phyloP scores from a whole-genome alignment of 1,284 basidiomycete species.

The Malassezia caprae region DNA sequence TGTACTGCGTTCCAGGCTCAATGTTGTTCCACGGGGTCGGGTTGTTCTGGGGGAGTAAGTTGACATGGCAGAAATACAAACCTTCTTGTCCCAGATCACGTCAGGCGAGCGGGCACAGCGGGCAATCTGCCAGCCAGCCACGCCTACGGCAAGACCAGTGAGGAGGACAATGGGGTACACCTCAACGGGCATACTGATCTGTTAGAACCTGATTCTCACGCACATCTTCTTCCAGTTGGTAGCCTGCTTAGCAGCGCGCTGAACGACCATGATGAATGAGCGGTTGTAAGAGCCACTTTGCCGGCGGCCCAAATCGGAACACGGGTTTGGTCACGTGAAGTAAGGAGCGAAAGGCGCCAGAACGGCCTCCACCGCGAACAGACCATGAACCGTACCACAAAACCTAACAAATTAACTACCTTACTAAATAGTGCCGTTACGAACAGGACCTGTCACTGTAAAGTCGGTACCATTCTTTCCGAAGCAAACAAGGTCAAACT shows the following conservation, averaged over 20 bases:
- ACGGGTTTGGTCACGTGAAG: constrained; percentile 6
- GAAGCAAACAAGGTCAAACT: constrained; percentile 38
- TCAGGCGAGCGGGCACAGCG: constrained; percentile 39
- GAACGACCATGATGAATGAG: constrained; percentile 4
- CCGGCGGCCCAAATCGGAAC: constrained; percentile 7
- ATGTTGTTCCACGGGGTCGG: constrained; percentile 44
- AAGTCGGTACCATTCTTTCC: constrained; percentile 38
- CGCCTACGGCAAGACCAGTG: constrained; percentile 34
- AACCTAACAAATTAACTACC: not conserved
- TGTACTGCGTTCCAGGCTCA: constrained; percentile 39
- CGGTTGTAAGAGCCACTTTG: not conserved
- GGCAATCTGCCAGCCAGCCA: constrained; percentile 39
- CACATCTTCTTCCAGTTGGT: constrained; percentile 11
- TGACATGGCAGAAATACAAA: not conserved
- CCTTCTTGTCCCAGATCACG: constrained; percentile 45
- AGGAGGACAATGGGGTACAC: constrained; percentile 40
- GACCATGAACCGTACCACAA: not conserved
- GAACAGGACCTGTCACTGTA: constrained; percentile 5
- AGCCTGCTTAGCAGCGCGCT: constrained; percentile 10
- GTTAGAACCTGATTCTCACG: constrained; percentile 1
- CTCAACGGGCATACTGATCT: constrained; percentile 10
- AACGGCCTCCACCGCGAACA: not conserved
- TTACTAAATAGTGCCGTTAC: constrained; percentile 11
- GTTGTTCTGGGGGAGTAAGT: constrained; percentile 26
- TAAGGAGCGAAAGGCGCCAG: not conserved